Conservation (phyloP, 2,329 filamentous ascomycete species). For the Daldinia sp. region DNA sequence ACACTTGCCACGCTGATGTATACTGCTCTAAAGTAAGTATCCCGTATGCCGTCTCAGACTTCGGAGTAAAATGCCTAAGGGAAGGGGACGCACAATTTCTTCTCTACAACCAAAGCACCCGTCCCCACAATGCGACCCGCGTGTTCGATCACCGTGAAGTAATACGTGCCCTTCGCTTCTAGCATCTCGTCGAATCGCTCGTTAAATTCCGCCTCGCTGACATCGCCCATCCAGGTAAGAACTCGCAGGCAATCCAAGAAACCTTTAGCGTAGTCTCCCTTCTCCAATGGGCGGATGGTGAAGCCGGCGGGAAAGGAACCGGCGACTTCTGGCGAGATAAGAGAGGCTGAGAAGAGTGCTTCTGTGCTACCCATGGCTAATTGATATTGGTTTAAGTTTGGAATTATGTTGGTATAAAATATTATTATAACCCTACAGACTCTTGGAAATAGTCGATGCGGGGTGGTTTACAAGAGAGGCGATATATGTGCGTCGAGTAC, state of each 20-base stretch:
- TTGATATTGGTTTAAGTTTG: not conserved
- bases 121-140: conserved; percentile 75
- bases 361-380: conserved; percentile 27
- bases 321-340: conserved; percentile 74
- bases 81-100: conserved; percentile 72
- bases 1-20: conserved; percentile 75
- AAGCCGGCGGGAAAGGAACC: conserved; percentile 75
- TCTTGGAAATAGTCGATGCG: not conserved
- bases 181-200: conserved; percentile 73
- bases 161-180: conserved; percentile 66
- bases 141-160: conserved; percentile 77
- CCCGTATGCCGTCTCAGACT: conserved; percentile 7
- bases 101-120: conserved; percentile 80
- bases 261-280: conserved; percentile 74
- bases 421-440: not conserved
- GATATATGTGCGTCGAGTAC: not conserved
- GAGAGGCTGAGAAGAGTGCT: conserved; percentile 72
- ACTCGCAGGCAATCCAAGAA: conserved; percentile 82
- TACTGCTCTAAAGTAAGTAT: conserved; percentile 55
- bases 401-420: not conserved
- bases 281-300: conserved; percentile 76
- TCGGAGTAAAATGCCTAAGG: not conserved
- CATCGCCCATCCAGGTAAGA: conserved; percentile 81
- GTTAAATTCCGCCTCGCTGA: conserved; percentile 61
- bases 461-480: not conserved